A percentile compares a stretch with the other conserved stretches of the same genome.
These are phyloP conservation scores for Phytophthora hybrid DNA, from an alignment of 352 stramenopile species.

Conservation along the genomic window DNA sequence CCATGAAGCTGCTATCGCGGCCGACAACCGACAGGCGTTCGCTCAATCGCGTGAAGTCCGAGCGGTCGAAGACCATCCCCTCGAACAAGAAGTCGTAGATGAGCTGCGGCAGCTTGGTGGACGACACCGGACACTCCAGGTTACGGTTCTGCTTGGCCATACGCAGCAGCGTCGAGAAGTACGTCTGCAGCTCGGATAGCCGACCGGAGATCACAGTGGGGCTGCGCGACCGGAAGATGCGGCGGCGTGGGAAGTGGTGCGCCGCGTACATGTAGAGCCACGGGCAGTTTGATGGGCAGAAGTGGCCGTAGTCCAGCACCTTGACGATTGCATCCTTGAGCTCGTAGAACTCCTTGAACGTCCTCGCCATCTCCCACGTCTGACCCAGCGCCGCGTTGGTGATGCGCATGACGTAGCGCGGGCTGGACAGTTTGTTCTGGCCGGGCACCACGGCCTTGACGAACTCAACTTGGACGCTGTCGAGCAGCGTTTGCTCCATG, in stretches of 20 bases:
- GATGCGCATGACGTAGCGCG: constrained; percentile 85
- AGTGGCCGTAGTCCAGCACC: constrained; percentile 79
- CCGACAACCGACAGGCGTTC: constrained; percentile 52
- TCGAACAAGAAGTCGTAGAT: constrained; percentile 86
- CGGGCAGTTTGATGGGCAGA: constrained; percentile 82
- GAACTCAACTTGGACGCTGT: constrained; percentile 84
- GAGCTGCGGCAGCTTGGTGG: constrained; percentile 67
- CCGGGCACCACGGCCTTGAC: constrained; percentile 78
- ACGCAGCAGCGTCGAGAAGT: constrained; percentile 69
- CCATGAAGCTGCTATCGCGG: constrained; percentile 42
- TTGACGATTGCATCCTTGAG: constrained; percentile 71
- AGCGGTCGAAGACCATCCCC: constrained; percentile 81
- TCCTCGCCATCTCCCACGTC: constrained; percentile 84
- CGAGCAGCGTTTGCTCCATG: constrained; percentile 76
- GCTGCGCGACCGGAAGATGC: constrained; percentile 76
- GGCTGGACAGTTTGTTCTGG: constrained; percentile 68
- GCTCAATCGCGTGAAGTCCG: constrained; percentile 73
- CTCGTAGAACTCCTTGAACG: constrained; percentile 83
- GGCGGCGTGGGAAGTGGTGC: constrained; percentile 81
- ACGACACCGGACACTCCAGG: constrained; percentile 66
- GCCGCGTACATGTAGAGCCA: constrained; percentile 87
- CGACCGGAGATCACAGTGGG: constrained; percentile 69
- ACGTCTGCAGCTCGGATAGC: constrained; percentile 69
- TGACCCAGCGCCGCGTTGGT: constrained; percentile 70
- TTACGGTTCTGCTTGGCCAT: constrained; percentile 72